Evolutionary conservation across 1,139 yeast species (phyloP).

Genomic region (Nakaseomyces kungkrabaensis): DNA sequence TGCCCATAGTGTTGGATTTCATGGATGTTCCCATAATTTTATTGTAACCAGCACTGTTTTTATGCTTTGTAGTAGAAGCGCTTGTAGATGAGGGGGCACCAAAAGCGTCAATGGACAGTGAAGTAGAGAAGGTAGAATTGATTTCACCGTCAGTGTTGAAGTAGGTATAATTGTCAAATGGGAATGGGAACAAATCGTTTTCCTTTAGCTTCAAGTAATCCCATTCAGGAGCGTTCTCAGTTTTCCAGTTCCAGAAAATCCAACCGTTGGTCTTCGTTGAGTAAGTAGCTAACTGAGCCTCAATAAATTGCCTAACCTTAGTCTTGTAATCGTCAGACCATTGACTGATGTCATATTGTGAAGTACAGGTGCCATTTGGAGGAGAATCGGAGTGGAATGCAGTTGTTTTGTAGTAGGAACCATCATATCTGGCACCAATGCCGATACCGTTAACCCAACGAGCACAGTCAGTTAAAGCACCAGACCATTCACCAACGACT

Average conservation of each 20-base stretch:
- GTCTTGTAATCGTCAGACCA: constrained; percentile 31
- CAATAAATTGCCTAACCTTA: constrained; percentile 38
- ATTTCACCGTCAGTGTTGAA: constrained; percentile 23
- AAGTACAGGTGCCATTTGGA: constrained; percentile 15
- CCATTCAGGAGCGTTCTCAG: constrained; percentile 56
- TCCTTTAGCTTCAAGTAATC: constrained; percentile 44
- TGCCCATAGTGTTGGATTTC: not conserved
- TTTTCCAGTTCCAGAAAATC: constrained; percentile 65
- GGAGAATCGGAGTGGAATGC: constrained; percentile 19
- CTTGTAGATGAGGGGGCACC: constrained; percentile 6
- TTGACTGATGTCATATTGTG: constrained; percentile 18
- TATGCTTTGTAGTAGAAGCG: constrained; percentile 2
- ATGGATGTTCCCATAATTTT: not conserved
- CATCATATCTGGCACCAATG: constrained; percentile 50
- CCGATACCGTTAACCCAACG: constrained; percentile 56
- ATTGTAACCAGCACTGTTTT: not conserved
- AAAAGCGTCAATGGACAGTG: constrained; percentile 13
- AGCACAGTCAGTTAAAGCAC: constrained; percentile 57
- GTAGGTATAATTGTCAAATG: constrained; percentile 35
- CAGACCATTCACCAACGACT: constrained; percentile 57
- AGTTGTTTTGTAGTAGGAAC: constrained; percentile 35
- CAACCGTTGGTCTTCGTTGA: constrained; percentile 40
- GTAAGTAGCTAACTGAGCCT: constrained; percentile 43
- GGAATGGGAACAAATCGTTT: constrained; percentile 49
- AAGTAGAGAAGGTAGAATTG: constrained; percentile 10